Evolutionary conservation across 768 basidiomycete species (phyloP).

Genomic region (Phlegmacium glaucopus): DNA sequence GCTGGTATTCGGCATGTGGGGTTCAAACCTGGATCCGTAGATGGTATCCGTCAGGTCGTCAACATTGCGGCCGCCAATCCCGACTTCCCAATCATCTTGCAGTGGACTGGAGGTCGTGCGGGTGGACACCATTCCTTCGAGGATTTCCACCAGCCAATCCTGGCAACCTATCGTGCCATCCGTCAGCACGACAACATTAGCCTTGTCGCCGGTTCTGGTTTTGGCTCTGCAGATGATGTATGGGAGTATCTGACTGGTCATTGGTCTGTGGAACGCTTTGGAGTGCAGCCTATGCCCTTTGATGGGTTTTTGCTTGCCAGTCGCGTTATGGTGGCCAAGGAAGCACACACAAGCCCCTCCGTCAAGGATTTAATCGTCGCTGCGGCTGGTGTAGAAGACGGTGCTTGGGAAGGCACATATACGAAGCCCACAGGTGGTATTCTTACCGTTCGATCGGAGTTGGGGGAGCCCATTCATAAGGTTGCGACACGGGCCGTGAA

Average conservation of each 20-base stretch:
- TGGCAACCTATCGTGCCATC: slow-evolving; percentile 87
- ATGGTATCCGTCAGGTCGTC: slow-evolving; percentile 96
- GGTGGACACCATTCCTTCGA: slow-evolving; percentile 99
- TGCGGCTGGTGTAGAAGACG: slow-evolving; percentile 88
- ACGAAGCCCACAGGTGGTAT: slow-evolving; percentile 92
- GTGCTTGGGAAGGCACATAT: slow-evolving; percentile 93
- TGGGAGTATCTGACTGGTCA: slow-evolving; percentile 98
- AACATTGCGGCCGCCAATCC: slow-evolving; percentile 93
- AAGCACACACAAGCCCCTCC: slow-evolving; percentile 90
- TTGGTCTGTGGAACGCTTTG: slow-evolving; percentile 83
- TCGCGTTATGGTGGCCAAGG: slow-evolving; percentile 98
- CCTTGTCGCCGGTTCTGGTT: slow-evolving; percentile 92
- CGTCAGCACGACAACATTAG: slow-evolving; percentile 86
- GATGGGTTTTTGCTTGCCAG: slow-evolving; percentile 96
- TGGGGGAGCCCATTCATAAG: slow-evolving; percentile 99
- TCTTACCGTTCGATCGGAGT: slow-evolving; percentile 94
- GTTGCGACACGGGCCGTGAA: slow-evolving; percentile 96
- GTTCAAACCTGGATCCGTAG: slow-evolving; percentile 98
- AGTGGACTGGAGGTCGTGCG: slow-evolving; percentile 99
- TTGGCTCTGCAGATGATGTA: slow-evolving; percentile 90
- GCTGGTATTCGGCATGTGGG: slow-evolving; percentile 95
- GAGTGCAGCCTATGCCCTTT: slow-evolving; percentile 94
- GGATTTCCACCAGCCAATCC: slow-evolving; percentile 96
- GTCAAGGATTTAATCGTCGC: slow-evolving; percentile 98
- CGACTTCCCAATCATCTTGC: slow-evolving; percentile 94